These are phyloP conservation scores for Cryptococcus wingfieldii DNA, from an alignment of 1,284 basidiomycete genomes.

Conservation along the genomic window DNA sequence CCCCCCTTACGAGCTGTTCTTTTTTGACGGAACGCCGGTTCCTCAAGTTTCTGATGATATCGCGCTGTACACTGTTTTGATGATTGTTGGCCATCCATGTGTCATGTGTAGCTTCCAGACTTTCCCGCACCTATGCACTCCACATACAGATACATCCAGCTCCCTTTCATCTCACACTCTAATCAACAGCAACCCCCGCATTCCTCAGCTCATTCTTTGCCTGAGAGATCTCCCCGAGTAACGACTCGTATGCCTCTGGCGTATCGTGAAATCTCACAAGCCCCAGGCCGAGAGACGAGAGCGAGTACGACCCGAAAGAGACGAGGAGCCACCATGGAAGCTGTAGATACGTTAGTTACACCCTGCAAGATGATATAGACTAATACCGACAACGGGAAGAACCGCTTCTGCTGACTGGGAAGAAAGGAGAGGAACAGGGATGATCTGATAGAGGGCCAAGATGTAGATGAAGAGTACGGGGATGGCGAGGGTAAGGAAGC, in stretches of 20 bases:
- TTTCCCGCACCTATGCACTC: background rate
- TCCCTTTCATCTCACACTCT: background rate
- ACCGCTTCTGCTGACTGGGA: conserved; percentile 52
- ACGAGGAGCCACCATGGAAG: conserved; percentile 73
- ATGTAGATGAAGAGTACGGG: conserved; percentile 55
- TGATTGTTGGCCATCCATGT: background rate
- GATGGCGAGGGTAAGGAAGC: conserved; percentile 53
- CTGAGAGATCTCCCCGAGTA: conserved; percentile 59
- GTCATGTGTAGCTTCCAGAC: background rate
- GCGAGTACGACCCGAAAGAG: conserved; percentile 67
- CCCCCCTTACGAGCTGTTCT: background rate
- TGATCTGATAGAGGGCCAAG: conserved; percentile 55
- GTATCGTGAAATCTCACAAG: conserved; percentile 67
- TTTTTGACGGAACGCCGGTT: background rate
- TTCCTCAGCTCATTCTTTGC: conserved; percentile 66
- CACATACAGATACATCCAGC: background rate
- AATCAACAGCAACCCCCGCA: conserved; percentile 64
- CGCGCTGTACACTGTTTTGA: too few species aligned
- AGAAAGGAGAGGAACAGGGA: conserved; percentile 60
- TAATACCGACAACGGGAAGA: conserved; percentile 58
- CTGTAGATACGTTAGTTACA: conserved; percentile 43
- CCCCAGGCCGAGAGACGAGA: conserved; percentile 67
- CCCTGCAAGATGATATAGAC: background rate
- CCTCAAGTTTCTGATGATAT: background rate
- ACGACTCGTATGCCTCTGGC: conserved; percentile 67